These are phyloP conservation scores for Yarrowia bubula DNA, from an alignment of 805 yeast species.

Conservation along the genomic window DNA sequence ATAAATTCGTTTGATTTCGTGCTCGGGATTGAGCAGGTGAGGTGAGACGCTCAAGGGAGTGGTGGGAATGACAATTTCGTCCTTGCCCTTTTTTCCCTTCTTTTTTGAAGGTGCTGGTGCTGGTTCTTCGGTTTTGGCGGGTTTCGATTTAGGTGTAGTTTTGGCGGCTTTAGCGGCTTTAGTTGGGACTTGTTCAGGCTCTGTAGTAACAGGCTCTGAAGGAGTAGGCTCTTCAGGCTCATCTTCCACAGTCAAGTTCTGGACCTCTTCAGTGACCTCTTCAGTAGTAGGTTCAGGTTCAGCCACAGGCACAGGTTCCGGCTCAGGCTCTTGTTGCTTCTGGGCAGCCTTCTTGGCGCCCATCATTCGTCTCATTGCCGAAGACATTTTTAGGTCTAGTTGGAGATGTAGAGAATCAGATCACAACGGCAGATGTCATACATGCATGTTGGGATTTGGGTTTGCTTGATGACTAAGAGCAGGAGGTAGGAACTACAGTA, in stretches of 20 bases:
- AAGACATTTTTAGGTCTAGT: neutral
- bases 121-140: neutral
- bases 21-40: constrained; percentile 1
- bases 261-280: neutral
- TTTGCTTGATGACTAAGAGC: no score
- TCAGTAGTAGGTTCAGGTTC: neutral
- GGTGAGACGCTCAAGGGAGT: constrained; percentile 8
- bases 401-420: neutral
- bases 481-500: no score
- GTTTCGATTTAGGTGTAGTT: neutral
- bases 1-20: constrained; percentile 11
- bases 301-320: neutral
- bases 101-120: neutral
- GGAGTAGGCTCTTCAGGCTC: neutral
- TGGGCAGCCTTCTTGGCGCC: constrained; percentile 25
- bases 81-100: constrained; percentile 3
- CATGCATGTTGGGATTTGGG: neutral
- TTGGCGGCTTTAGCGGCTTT: neutral
- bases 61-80: neutral
- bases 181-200: neutral
- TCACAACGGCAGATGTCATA: neutral
- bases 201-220: neutral
- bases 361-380: constrained; percentile 25
- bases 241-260: neutral
- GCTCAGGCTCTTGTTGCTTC: neutral